Evolutionary conservation across 257 asterid species (phyloP), one percentile per base, ranked within the genome.

Genomic region (Petunia axillaris): DNA sequence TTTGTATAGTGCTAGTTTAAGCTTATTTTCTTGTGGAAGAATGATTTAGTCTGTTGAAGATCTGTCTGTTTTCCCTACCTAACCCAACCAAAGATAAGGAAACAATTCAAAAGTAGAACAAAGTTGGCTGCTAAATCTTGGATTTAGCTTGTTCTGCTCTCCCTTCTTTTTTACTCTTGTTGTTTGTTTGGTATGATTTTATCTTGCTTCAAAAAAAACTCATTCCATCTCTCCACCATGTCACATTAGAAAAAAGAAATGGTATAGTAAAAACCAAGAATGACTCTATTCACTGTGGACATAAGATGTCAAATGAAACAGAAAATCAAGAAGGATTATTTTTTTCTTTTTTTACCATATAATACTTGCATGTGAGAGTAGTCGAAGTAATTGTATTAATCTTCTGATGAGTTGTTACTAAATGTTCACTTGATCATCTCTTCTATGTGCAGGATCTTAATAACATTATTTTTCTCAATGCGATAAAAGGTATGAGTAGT

Each of bases 381-480:
- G 59, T 25, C 55, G 10, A 16, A 16, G 65, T 60, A 60, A 60
- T 60, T 60, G 3, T 60, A 25, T 60, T 60, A 3, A 25, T 60
- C 65, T 25, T 4, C 4, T 71, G 77, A 71, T 46, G 60, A 41
- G 0, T 71, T 71, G 5, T 13, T 48, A 50, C 5, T 35, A 10
- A 2, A 35, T 73, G 3, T 50, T 39, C 46, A 35, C 10, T 4
- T 50, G 4, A n/a, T 84, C 40, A 44, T 86, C 64, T 74, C 70
- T 38, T 79, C 57, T 53, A 15, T 57, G 52, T 87, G 89, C 95
- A 94, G 98, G 94, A 94, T 86, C 97, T 94, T 59, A 84, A 85
- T 81, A 91, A 93, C 80, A 41, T 38, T 11, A 62, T 94, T 74
- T 82, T 94, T 68, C 81, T 91, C 36, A 94, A 93, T 81, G 98